Conservation (phyloP, 2,329 filamentous ascomycete species). For the Phialophora chinensis region DNA sequence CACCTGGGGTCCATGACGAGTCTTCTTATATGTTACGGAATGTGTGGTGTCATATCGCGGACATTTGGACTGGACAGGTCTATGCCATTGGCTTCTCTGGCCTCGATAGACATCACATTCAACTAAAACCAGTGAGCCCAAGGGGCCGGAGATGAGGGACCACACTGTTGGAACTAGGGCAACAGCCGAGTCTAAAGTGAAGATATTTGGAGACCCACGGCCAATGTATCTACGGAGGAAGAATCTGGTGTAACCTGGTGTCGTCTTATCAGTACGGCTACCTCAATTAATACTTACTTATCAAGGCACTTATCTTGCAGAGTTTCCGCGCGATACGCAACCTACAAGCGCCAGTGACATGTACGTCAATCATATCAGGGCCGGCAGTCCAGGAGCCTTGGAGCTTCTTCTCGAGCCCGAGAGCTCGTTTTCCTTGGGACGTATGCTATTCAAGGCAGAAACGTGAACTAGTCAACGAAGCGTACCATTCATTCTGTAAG, state of each 20-base stretch:
- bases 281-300: neutral
- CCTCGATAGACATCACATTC: neutral
- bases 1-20: slow-evolving; percentile 5
- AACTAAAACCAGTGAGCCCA: neutral
- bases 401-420: neutral
- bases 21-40: slow-evolving; percentile 10
- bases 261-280: neutral
- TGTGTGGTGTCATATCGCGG: neutral
- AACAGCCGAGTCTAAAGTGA: neutral
- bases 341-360: neutral
- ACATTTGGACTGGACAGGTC: neutral
- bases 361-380: neutral
- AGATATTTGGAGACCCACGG: neutral
- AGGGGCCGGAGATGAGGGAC: too few species aligned
- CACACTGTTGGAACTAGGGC: neutral
- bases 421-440: neutral
- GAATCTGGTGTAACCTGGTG: neutral
- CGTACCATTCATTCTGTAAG: too few species aligned
- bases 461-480: neutral
- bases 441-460: neutral
- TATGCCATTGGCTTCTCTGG: neutral
- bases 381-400: neutral
- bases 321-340: neutral
- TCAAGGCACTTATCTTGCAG: neutral
- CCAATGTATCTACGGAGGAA: neutral